Conservation (phyloP, 2,329 filamentous ascomycete species). For the Fusarium sp. region DNA sequence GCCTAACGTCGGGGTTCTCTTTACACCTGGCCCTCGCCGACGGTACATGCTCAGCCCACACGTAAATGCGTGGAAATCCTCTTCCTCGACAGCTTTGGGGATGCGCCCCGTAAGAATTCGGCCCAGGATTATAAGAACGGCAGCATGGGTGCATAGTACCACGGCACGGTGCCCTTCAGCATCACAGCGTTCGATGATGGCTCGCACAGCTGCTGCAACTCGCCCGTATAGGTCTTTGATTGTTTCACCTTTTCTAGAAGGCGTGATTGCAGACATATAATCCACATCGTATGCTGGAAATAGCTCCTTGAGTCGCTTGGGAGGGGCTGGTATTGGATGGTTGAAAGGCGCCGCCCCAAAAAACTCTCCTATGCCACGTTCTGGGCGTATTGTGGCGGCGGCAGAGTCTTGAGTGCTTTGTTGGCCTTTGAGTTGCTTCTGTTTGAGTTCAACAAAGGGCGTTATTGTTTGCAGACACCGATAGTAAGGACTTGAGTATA, state of each 20-base stretch:
- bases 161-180: slow-evolving; percentile 75
- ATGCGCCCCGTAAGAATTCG: slow-evolving; percentile 82
- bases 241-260: slow-evolving; percentile 80
- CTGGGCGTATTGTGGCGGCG: slow-evolving; percentile 62
- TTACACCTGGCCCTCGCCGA: slow-evolving; percentile 42
- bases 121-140: slow-evolving; percentile 87
- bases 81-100: slow-evolving; percentile 76
- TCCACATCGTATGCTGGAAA: slow-evolving; percentile 73
- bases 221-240: slow-evolving; percentile 85
- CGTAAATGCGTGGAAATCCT: slow-evolving; percentile 89
- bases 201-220: slow-evolving; percentile 75
- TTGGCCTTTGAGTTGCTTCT: slow-evolving; percentile 32
- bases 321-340: slow-evolving; percentile 81
- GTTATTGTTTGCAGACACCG: slow-evolving; percentile 86
- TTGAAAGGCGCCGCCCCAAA: slow-evolving; percentile 88
- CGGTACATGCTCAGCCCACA: slow-evolving; percentile 79
- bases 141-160: slow-evolving; percentile 89
- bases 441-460: slow-evolving; percentile 70
- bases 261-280: slow-evolving; percentile 74
- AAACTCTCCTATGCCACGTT: slow-evolving; percentile 82
- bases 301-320: slow-evolving; percentile 70
- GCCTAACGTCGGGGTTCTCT: slow-evolving; percentile 8
- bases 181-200: slow-evolving; percentile 80
- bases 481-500: slow-evolving; percentile 91
- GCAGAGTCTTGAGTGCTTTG: slow-evolving; percentile 23